Evolutionary conservation across 352 stramenopile genomes (phyloP).

Genomic region (Pythium utonaiense): DNA sequence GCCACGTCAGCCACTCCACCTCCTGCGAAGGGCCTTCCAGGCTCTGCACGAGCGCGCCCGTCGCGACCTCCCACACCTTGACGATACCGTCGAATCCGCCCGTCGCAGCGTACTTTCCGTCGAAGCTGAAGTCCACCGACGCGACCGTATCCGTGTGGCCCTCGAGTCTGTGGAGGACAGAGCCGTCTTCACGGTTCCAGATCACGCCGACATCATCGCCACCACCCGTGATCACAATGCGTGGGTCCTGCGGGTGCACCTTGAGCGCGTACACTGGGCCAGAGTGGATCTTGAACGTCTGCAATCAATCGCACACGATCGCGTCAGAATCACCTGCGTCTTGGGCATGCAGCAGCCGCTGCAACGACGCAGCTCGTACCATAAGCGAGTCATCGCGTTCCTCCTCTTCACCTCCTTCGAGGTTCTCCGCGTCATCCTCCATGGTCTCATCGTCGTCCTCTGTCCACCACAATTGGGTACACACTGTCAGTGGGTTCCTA

Average conservation of each 20-base stretch:
- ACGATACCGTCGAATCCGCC: conserved; percentile 84
- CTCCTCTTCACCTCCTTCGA: conserved; percentile 2
- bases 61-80: conserved; percentile 87
- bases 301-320: background rate
- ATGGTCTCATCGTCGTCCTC: conserved; percentile 82
- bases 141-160: conserved; percentile 85
- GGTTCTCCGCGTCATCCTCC: conserved; percentile 28
- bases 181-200: conserved; percentile 82
- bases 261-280: conserved; percentile 80
- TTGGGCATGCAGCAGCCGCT: background rate
- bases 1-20: conserved; percentile 90
- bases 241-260: conserved; percentile 75
- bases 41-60: conserved; percentile 72
- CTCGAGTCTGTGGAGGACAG: conserved; percentile 68
- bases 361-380: conserved; percentile 9
- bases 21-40: conserved; percentile 88
- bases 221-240: conserved; percentile 79
- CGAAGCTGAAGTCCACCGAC: conserved; percentile 82
- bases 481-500: background rate
- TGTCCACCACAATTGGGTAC: conserved; percentile 15
- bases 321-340: background rate
- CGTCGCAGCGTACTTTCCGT: conserved; percentile 84
- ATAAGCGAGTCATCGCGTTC: conserved; percentile 26
- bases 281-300: conserved; percentile 79
- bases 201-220: conserved; percentile 84